phyloP scores from a whole-genome alignment of 2,329 filamentous ascomycete genomes.

The Pseudocercospora eumusae region DNA sequence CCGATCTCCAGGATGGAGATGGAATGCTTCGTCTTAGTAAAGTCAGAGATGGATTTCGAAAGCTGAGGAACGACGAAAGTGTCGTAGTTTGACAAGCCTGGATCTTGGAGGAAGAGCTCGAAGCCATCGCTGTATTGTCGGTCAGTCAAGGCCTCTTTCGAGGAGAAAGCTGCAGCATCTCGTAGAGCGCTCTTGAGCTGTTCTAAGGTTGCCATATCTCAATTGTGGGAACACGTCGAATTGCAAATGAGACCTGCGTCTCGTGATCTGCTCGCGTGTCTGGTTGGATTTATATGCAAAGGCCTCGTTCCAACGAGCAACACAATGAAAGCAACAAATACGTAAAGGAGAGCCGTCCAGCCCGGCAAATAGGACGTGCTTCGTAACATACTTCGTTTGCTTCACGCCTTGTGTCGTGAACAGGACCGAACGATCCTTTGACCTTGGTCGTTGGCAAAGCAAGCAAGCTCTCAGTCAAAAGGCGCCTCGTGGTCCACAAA shows the following conservation, averaged over 20 bases:
- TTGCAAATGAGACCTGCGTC: neutral
- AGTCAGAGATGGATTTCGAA: conserved; percentile 27
- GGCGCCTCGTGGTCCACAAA: neutral
- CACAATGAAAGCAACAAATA: neutral
- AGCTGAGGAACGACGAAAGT: conserved; percentile 58
- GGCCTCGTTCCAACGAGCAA: neutral
- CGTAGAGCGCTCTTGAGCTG: neutral
- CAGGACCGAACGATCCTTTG: neutral
- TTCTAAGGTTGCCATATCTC: neutral
- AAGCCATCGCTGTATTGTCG: conserved; percentile 54
- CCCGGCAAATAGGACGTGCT: neutral
- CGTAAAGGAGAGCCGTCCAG: neutral
- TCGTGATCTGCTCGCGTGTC: neutral
- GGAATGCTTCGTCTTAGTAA: conserved; percentile 42
- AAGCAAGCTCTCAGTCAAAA: neutral
- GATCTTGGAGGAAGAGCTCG: conserved; percentile 43
- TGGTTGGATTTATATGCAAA: neutral
- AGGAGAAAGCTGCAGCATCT: neutral
- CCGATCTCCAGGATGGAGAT: conserved; percentile 63
- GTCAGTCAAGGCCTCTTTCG: conserved; percentile 45
- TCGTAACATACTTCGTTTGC: neutral
- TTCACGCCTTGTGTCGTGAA: neutral
- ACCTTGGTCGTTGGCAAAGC: neutral
- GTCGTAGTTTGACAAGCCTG: conserved; percentile 47
- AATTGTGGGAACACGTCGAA: neutral